Evolutionary conservation across 1,284 basidiomycete genomes (phyloP).

Genomic region (Ceratobasidium sp.): DNA sequence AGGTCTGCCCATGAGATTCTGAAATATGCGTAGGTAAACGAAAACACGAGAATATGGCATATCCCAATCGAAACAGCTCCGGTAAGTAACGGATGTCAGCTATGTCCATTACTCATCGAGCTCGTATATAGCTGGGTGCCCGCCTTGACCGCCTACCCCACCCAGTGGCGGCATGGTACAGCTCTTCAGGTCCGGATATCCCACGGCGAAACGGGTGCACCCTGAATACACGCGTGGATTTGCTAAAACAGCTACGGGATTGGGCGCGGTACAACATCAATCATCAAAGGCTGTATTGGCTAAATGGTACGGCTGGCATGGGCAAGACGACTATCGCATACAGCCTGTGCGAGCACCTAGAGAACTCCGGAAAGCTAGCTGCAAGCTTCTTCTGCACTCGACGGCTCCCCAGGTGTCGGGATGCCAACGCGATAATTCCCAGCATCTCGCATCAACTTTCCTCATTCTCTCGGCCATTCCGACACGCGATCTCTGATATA

Average conservation of each 20-base stretch:
- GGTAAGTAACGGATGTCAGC: neutral
- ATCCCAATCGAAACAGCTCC: neutral
- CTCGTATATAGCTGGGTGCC: too few species aligned
- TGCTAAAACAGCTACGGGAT: neutral
- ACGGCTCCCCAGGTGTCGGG: neutral
- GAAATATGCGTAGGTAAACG: neutral
- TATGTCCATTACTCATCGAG: too few species aligned
- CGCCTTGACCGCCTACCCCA: neutral
- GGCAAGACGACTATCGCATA: neutral
- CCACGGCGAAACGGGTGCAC: neutral
- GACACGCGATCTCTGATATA: neutral
- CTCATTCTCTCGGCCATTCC: neutral
- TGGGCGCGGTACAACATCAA: neutral
- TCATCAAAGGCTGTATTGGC: neutral
- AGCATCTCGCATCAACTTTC: neutral
- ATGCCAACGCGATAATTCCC: neutral
- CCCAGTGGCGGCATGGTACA: neutral
- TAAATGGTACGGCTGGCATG: neutral
- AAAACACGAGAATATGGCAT: neutral
- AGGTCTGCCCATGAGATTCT: neutral
- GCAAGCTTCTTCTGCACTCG: conserved; percentile 18
- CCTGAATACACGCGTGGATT: neutral
- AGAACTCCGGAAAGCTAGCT: neutral
- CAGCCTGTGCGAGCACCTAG: neutral
- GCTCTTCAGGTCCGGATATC: neutral